These are phyloP conservation scores for Pisolithus orientalis DNA, from an alignment of 768 basidiomycete genomes.

Conservation along the genomic window DNA sequence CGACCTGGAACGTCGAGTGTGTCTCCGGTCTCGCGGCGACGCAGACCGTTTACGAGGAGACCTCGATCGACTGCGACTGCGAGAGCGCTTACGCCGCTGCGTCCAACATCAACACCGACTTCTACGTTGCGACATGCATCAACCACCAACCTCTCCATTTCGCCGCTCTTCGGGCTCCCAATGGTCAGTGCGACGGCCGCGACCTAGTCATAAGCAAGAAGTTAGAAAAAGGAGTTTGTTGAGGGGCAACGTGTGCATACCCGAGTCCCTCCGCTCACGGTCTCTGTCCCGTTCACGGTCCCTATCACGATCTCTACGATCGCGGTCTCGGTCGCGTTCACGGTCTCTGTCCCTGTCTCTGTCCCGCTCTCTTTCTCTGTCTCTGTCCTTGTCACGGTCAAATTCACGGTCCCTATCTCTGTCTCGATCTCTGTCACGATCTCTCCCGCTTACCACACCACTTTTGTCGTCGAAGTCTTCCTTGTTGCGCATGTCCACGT, in stretches of 20 bases:
- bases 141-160: slow-evolving; percentile 45
- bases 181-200: slow-evolving; percentile 53
- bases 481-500: slow-evolving; percentile 77
- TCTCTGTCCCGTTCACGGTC: slow-evolving; percentile 38
- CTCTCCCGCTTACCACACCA: slow-evolving; percentile 35
- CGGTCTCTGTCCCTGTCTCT: slow-evolving; percentile 37
- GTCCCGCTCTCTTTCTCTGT: slow-evolving; percentile 34
- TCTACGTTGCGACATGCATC: background rate
- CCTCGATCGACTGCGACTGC: slow-evolving; percentile 60
- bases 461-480: slow-evolving; percentile 66
- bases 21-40: slow-evolving; percentile 52
- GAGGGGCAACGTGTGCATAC: slow-evolving; percentile 28
- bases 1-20: slow-evolving; percentile 52
- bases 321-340: slow-evolving; percentile 37
- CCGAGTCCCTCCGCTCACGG: slow-evolving; percentile 51
- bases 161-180: slow-evolving; percentile 83
- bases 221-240: background rate
- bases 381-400: slow-evolving; percentile 16
- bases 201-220: slow-evolving; percentile 30
- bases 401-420: slow-evolving; percentile 28
- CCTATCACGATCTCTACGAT: slow-evolving; percentile 32
- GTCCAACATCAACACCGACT: background rate
- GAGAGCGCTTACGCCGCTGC: slow-evolving; percentile 65
- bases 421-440: slow-evolving; percentile 36
- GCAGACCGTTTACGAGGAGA: slow-evolving; percentile 60